Percentiles rank a stretch among this genome's conserved stretches.
phyloP scores from a whole-genome alignment of 176 grass and related monocot species.

The Ensete ventricosum region DNA sequence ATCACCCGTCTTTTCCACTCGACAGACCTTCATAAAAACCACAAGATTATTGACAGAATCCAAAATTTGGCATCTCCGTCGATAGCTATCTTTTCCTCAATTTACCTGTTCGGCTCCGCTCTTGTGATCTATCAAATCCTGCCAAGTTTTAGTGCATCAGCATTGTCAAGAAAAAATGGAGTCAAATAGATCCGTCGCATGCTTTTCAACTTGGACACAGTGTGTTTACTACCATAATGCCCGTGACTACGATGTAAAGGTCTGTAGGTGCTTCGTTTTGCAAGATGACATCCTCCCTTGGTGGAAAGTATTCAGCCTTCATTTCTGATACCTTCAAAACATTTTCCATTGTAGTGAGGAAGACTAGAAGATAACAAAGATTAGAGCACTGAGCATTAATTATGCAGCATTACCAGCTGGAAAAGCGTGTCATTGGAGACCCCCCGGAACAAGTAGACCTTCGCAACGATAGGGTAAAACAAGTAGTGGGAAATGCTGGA shows the following conservation, averaged over 20 bases:
- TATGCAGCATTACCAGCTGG: conserved; percentile 48
- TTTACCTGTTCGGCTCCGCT: background rate
- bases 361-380: too few species aligned
- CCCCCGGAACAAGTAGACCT: conserved; percentile 63
- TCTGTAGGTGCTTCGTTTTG: conserved; percentile 91
- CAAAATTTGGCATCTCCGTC: background rate
- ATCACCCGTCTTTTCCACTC: conserved; percentile 52
- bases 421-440: conserved; percentile 73
- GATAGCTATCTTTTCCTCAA: background rate
- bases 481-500: conserved; percentile 89
- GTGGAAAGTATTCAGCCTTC: conserved; percentile 94
- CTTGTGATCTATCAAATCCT: background rate
- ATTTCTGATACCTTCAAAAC: conserved; percentile 63
- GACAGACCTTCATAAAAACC: conserved; percentile 31
- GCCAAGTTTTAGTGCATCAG: background rate
- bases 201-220: too few species aligned
- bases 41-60: background rate
- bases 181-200: too few species aligned
- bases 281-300: conserved; percentile 93
- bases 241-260: conserved; percentile 79
- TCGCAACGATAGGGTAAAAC: conserved; percentile 60
- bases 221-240: conserved; percentile 39
- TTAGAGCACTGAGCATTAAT: background rate
- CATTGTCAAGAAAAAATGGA: background rate
- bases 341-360: background rate